Evolutionary conservation across 228 moss, liverwort and hornwort genomes (phyloP), one percentile per base, ranked within the genome.

Genomic region (Sphagnum fallax): DNA sequence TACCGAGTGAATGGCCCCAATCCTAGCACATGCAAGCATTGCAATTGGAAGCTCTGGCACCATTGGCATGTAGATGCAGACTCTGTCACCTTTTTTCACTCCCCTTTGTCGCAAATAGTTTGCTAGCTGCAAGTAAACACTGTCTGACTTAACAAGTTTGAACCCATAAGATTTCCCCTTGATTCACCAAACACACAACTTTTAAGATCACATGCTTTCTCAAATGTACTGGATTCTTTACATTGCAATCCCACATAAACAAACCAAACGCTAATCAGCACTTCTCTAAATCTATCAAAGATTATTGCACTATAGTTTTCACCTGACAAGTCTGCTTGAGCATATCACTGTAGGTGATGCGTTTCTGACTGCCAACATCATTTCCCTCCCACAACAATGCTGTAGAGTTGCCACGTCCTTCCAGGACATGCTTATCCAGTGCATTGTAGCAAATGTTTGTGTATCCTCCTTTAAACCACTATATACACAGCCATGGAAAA

Each of bases 21-120:
- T 80, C 65, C 83, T 71, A 51, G 83, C 77, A 69, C 83, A 84
- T 51, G 83, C 83, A 48, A 84, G 77, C 83, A 84, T 84, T 2
- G 83, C 75, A 53, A 84, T 77, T 4, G 80, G 80, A 48, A 84
- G 83, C 64, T 84, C 83, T 47, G 77, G 69, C 70, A 84, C 68
- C 83, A 84, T 80, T 52, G 80, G 62, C 83, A 84, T 84, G 72
- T 84, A 84, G 66, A 84, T 80, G 75, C 83, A 84, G 55, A 84
- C 83, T 66, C 72, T 62, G 77, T 84, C 80, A 49, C 83, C 83
- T 62, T 84, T 84, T 70, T 71, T 69, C 49, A 84, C 83, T 52
- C 77, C 74, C 72, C 72, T 75, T 53, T 76, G 72, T 14, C 80
- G 69, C 10, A 84, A 68, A 61, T 79, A 84, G 51, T 84, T 84